Conservation (phyloP, 345 rosid genomes). For the Moricandia arvensis region DNA sequence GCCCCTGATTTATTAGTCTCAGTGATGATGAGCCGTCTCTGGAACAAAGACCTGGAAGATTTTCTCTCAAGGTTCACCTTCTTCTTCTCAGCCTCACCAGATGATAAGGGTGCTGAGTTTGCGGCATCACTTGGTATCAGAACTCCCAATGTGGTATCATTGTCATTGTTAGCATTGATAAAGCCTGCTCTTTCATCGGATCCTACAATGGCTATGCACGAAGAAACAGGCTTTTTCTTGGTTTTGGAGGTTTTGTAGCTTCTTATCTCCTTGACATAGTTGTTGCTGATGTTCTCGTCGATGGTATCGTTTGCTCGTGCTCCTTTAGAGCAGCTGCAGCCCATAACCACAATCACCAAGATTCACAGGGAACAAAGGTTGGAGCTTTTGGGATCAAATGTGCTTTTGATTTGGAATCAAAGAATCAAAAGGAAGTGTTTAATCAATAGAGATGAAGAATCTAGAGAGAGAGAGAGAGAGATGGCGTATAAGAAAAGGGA, state of each 20-base stretch:
- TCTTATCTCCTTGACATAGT: slow-evolving; percentile 35
- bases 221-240: slow-evolving; percentile 37
- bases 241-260: slow-evolving; percentile 44
- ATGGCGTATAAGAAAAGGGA: slow-evolving; percentile 4
- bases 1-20: slow-evolving; percentile 23
- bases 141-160: slow-evolving; percentile 43
- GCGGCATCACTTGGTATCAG: slow-evolving; percentile 41
- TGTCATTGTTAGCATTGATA: slow-evolving; percentile 28
- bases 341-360: slow-evolving; percentile 44
- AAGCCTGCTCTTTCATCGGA: slow-evolving; percentile 35
- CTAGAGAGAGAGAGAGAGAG: neutral
- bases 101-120: slow-evolving; percentile 18
- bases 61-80: slow-evolving; percentile 24
- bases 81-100: slow-evolving; percentile 46
- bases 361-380: neutral
- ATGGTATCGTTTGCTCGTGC: slow-evolving; percentile 38
- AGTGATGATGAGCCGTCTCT: slow-evolving; percentile 24
- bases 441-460: slow-evolving; percentile 6
- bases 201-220: slow-evolving; percentile 35
- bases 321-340: slow-evolving; percentile 86
- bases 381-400: neutral
- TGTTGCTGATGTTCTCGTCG: slow-evolving; percentile 23
- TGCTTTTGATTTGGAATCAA: neutral
- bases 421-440: slow-evolving; percentile 12
- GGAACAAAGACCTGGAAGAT: slow-evolving; percentile 33